A percentile compares a stretch with the other conserved stretches of the same genome.
Conservation (phyloP, 768 basidiomycete genomes). For the Leccinum barrowsii region DNA sequence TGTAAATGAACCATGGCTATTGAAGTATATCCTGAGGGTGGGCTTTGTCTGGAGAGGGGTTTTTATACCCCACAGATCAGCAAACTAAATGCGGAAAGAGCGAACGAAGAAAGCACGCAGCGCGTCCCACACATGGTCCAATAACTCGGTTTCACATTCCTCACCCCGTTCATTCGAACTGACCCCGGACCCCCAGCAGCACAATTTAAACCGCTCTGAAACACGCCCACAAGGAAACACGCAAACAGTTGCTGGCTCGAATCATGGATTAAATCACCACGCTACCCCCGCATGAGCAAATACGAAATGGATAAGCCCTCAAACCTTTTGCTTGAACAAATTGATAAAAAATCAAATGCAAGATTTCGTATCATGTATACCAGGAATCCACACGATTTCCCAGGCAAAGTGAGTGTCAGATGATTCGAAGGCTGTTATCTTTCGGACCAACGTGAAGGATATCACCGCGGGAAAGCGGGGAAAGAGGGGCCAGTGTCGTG, state of each 20-base stretch:
- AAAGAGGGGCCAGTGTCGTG: background rate
- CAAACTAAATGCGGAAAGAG: constrained; percentile 5
- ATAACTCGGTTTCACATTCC: background rate
- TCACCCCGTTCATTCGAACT: background rate
- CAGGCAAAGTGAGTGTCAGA: constrained; percentile 8
- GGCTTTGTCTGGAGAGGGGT: background rate
- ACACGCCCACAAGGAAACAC: background rate
- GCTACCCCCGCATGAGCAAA: background rate
- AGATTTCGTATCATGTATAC: background rate
- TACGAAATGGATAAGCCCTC: background rate
- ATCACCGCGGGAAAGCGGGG: background rate
- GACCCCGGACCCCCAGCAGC: background rate
- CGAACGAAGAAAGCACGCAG: background rate
- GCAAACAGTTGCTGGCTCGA: background rate
- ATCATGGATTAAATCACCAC: background rate
- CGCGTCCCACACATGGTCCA: background rate
- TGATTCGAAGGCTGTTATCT: constrained; percentile 8
- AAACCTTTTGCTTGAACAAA: background rate
- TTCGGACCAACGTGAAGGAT: background rate
- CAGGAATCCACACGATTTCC: background rate
- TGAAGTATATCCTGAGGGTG: background rate
- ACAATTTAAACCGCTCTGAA: background rate
- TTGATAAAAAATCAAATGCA: background rate
- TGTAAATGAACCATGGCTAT: constrained; percentile 49
- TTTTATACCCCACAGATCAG: constrained; percentile 14